Evolutionary conservation across 768 basidiomycete species (phyloP).

Genomic region (Rhizopogon vesiculosus): DNA sequence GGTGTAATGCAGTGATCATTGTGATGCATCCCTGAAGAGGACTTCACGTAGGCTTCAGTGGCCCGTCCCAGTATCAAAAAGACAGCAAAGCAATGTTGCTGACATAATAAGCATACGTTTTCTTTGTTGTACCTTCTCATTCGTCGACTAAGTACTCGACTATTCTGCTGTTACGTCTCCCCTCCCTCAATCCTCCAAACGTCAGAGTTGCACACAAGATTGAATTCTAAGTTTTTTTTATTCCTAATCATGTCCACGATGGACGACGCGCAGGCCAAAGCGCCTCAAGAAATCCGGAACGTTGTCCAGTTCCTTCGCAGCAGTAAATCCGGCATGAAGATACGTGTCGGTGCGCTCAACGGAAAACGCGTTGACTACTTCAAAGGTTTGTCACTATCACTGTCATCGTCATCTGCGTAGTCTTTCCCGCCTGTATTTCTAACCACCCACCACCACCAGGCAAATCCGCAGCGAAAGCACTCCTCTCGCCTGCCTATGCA

Average conservation of each 20-base stretch:
- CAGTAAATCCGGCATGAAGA: constrained; percentile 83
- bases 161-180: neutral
- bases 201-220: neutral
- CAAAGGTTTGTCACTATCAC: constrained; percentile 61
- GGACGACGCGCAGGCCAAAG: constrained; percentile 71
- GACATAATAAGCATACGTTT: neutral
- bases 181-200: neutral
- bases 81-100: no score
- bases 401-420: no score
- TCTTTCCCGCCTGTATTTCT: neutral
- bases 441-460: constrained; percentile 41
- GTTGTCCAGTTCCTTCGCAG: constrained; percentile 86
- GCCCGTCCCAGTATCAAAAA: no score
- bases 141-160: neutral
- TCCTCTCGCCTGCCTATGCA: constrained; percentile 87
- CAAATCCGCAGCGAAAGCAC: constrained; percentile 87
- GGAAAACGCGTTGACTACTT: constrained; percentile 98
- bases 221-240: neutral
- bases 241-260: constrained; percentile 30
- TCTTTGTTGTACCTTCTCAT: neutral
- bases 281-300: constrained; percentile 74
- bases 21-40: no score
- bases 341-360: constrained; percentile 83
- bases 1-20: no score
- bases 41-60: no score